phyloP scores from a whole-genome alignment of 2,329 filamentous ascomycete genomes.

The Falciphora oryzae region DNA sequence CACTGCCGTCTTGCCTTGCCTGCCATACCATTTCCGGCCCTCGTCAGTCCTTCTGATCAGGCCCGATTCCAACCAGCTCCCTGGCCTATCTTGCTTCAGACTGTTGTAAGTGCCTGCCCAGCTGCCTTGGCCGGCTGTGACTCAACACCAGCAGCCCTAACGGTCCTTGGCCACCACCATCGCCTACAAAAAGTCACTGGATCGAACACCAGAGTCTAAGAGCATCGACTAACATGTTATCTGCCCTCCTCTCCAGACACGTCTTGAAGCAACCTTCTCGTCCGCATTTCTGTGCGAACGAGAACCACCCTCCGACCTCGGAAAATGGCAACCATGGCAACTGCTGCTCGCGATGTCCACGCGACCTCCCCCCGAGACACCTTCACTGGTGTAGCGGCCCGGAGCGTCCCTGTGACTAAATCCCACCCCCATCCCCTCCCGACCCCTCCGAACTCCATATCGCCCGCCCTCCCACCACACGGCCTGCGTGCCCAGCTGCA shows the following conservation, averaged over 20 bases:
- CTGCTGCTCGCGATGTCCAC: constrained; percentile 63
- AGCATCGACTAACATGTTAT: constrained; percentile 12
- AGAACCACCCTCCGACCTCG: constrained; percentile 20
- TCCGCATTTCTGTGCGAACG: constrained; percentile 3
- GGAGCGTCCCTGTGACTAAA: constrained; percentile 58
- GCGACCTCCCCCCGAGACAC: constrained; percentile 60
- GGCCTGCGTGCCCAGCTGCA: constrained; percentile 65
- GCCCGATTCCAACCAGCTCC: constrained; percentile 19
- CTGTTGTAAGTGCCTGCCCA: constrained; percentile 29
- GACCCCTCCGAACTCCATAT: constrained; percentile 93
- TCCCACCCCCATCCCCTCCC: constrained; percentile 68
- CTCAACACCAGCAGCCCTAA: constrained; percentile 13
- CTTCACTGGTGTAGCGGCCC: constrained; percentile 67
- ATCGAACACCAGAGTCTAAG: background rate
- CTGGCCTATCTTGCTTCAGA: constrained; percentile 27
- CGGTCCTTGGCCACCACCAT: background rate
- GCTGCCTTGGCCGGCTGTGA: background rate
- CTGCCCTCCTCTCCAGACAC: constrained; percentile 26
- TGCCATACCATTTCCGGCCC: constrained; percentile 25
- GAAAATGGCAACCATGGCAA: constrained; percentile 59
- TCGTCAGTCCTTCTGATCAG: constrained; percentile 20
- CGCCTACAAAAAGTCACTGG: background rate
- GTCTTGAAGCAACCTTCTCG: constrained; percentile 36
- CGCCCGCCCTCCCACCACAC: constrained; percentile 77
- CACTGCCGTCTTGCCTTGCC: constrained; percentile 33